Percentiles rank a stretch among this genome's conserved stretches.
phyloP scores from a whole-genome alignment of 139 green algal species.

The Chlamydomonas applanata region DNA sequence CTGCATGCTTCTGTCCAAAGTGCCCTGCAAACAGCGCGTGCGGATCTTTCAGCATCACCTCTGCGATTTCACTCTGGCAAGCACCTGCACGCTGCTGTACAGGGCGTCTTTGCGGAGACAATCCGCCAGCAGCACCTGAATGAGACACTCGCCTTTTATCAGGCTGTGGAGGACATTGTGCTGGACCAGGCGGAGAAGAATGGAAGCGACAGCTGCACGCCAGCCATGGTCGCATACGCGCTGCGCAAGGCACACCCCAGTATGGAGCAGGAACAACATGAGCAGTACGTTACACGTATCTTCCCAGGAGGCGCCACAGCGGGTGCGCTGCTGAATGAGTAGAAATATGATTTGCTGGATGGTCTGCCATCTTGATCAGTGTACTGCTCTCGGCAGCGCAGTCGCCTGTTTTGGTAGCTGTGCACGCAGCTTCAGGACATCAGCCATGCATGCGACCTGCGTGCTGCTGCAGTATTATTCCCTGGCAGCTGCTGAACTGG shows the following conservation, averaged over 20 bases:
- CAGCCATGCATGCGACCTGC: not conserved
- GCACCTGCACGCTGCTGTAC: too few relatives aligned
- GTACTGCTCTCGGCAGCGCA: too few relatives aligned
- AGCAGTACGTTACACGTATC: not conserved
- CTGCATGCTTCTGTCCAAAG: too few relatives aligned
- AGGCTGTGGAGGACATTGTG: constrained; percentile 28
- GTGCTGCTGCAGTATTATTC: not conserved
- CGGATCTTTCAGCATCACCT: too few relatives aligned
- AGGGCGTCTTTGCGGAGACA: constrained; percentile 35
- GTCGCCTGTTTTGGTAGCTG: too few relatives aligned
- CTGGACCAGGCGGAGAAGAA: constrained; percentile 23
- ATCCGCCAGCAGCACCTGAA: constrained; percentile 36
- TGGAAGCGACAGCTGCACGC: not conserved
- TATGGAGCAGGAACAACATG: not conserved
- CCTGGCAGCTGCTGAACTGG: not conserved
- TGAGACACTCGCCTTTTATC: constrained; percentile 19
- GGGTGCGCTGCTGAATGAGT: not conserved
- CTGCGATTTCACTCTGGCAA: too few relatives aligned
- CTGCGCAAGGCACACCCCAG: not conserved
- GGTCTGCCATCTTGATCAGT: not conserved
- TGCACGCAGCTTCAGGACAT: too few relatives aligned
- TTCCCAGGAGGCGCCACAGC: too few relatives aligned
- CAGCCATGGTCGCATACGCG: not conserved
- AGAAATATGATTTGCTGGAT: not conserved
- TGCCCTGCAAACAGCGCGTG: too few relatives aligned